Base-by-base conservation (phyloP, 345 rosid genomes). In the Boechera stricta region DNA sequence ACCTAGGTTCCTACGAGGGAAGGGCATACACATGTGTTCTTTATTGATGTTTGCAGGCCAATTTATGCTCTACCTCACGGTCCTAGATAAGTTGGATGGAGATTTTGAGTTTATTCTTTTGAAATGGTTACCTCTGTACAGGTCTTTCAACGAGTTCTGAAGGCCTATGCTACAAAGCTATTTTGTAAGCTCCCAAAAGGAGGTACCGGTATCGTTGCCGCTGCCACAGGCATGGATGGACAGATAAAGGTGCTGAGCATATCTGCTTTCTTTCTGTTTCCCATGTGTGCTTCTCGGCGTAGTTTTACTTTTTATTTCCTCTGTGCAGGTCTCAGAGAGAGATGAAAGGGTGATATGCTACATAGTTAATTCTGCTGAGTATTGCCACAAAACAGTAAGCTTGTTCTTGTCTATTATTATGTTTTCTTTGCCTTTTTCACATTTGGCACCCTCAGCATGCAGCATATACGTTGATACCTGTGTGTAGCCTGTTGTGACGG, bases 191-290 rank as follows among this genome's bases (percentile, higher is more conserved):
- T 95, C 69, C 99, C 99, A 13, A 95, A 90, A 82, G 91, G 98
- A 66, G 99, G 99, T 63, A 76, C 87, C 7, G 99, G 99, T 63
- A 87, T 95, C 69, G 99, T 95, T 80, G 99, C 99, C 28, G 97
- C 99, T 60, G 99, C 99, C 56, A 95, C 99, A 7, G 98, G 99
- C 69, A 89, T 89, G 88, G 99, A 95, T 69, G 91, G 96, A 57
- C 98, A 88, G 79, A 95, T 95, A 86, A 95, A 91, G 96, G 99
- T 95, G 72, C 24, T 21, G 24, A 21, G 24, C 24, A 21, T 21
- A 21, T 21, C 24, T 35, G 53, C 71, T 36, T 73, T 47, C 61
- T 71, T 66, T 32, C 21, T 71, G 26, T 39, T 61, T 71, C 71
- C 16, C 51, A 42, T 61, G 71, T 67, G 77, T 71, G 13, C 48